Percentiles rank a stretch among this genome's conserved stretches.
phyloP scores from a whole-genome alignment of 768 basidiomycete genomes.

The Lactarius pseudohatsudake region DNA sequence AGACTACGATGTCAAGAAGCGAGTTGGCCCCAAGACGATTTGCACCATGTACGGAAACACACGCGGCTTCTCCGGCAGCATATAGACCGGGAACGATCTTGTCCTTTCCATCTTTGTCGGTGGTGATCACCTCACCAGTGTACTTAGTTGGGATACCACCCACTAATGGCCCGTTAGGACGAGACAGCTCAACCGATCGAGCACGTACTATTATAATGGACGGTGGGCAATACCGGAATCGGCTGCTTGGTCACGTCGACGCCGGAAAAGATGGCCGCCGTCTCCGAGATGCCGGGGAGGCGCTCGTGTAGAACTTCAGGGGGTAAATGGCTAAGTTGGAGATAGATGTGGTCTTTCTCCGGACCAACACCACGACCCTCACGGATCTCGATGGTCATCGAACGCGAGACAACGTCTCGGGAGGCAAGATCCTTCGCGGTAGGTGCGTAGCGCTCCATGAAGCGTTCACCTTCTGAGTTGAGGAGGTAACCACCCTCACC shows the following conservation, averaged over 20 bases:
- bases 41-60: slow-evolving; percentile 98
- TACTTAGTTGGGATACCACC: slow-evolving; percentile 99
- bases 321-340: slow-evolving; percentile 97
- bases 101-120: slow-evolving; percentile 88
- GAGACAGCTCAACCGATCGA: not conserved
- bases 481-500: slow-evolving; percentile 98
- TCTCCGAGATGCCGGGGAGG: slow-evolving; percentile 98
- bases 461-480: slow-evolving; percentile 98
- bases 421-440: slow-evolving; percentile 99
- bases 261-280: slow-evolving; percentile 97
- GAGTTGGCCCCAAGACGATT: slow-evolving; percentile 99
- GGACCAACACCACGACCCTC: slow-evolving; percentile 99
- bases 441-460: slow-evolving; percentile 99
- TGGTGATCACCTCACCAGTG: slow-evolving; percentile 94
- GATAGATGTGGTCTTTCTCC: slow-evolving; percentile 95
- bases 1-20: slow-evolving; percentile 97
- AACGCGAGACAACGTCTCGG: slow-evolving; percentile 98
- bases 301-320: slow-evolving; percentile 94
- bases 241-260: slow-evolving; percentile 99
- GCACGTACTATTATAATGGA: slow-evolving; percentile 94
- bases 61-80: slow-evolving; percentile 98
- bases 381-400: slow-evolving; percentile 98
- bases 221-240: slow-evolving; percentile 96
- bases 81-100: slow-evolving; percentile 94
- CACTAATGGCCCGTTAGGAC: slow-evolving; percentile 53